Evolutionary conservation across 305 asterid species (phyloP).

Genomic region (Rubia tinctorum): DNA sequence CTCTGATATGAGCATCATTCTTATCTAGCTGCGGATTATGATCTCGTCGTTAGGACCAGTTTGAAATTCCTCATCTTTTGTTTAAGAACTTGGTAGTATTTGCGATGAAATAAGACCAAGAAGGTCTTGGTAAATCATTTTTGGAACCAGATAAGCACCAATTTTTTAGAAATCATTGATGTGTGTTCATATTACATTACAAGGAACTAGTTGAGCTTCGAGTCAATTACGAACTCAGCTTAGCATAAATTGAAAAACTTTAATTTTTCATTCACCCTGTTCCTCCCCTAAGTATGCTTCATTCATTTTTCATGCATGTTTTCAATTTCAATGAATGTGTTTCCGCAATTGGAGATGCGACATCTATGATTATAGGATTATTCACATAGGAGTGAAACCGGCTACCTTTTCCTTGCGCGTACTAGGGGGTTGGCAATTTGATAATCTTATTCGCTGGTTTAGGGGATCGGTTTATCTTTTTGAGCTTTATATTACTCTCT

Average conservation of each 20-base stretch:
- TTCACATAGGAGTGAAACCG: too few species aligned
- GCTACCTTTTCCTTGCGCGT: too few species aligned
- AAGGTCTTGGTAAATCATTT: conserved; percentile 20
- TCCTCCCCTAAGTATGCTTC: neutral
- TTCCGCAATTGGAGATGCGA: too few species aligned
- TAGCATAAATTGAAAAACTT: neutral
- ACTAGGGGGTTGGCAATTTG: too few species aligned
- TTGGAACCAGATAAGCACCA: conserved; percentile 11
- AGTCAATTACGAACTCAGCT: neutral
- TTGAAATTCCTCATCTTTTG: conserved; percentile 9
- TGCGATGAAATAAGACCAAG: conserved; percentile 18
- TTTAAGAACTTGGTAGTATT: neutral
- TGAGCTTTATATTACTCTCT: too few species aligned
- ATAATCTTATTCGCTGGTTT: too few species aligned
- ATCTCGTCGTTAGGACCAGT: conserved; percentile 14
- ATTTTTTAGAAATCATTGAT: conserved; percentile 16
- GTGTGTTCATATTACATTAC: neutral
- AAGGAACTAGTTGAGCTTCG: neutral
- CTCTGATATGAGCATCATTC: neutral
- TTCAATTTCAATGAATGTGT: neutral
- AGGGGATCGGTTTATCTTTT: too few species aligned
- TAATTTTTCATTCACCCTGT: neutral
- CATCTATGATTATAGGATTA: too few species aligned
- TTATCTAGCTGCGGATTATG: neutral
- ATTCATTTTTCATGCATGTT: neutral